These are phyloP conservation scores for Xerocomellus intermedius DNA, from an alignment of 768 basidiomycete species.

Conservation along the genomic window DNA sequence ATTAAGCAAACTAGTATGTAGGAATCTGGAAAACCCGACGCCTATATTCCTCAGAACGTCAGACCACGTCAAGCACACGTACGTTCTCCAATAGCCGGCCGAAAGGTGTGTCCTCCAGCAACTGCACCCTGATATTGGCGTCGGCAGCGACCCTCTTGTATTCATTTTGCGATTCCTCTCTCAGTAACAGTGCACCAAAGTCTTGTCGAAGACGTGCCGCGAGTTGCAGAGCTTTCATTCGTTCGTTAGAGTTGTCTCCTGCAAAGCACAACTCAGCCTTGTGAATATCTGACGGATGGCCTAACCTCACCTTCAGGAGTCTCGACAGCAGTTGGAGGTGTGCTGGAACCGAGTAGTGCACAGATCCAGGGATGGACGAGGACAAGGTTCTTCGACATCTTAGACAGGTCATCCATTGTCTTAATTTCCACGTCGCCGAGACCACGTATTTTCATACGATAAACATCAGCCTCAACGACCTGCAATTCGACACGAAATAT, in stretches of 20 bases:
- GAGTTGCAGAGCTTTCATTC: neutral
- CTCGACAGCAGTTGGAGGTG: neutral
- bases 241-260: neutral
- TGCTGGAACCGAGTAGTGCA: neutral
- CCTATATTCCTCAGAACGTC: no score
- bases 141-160: neutral
- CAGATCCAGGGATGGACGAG: neutral
- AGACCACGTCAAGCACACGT: neutral
- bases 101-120: neutral
- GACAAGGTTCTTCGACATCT: neutral
- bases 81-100: neutral
- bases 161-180: neutral
- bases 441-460: neutral
- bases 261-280: neutral
- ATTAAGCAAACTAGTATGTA: no score
- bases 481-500: neutral
- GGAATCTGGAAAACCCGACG: no score
- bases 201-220: neutral
- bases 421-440: neutral
- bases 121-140: neutral
- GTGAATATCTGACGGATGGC: no score
- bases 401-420: neutral
- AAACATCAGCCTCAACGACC: neutral
- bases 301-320: no score
- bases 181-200: neutral